A percentile compares a stretch with the other conserved stretches of the same genome.
These are phyloP conservation scores for Ceratocystis ficicola DNA, from an alignment of 2,329 filamentous ascomycete genomes.

Conservation along the genomic window DNA sequence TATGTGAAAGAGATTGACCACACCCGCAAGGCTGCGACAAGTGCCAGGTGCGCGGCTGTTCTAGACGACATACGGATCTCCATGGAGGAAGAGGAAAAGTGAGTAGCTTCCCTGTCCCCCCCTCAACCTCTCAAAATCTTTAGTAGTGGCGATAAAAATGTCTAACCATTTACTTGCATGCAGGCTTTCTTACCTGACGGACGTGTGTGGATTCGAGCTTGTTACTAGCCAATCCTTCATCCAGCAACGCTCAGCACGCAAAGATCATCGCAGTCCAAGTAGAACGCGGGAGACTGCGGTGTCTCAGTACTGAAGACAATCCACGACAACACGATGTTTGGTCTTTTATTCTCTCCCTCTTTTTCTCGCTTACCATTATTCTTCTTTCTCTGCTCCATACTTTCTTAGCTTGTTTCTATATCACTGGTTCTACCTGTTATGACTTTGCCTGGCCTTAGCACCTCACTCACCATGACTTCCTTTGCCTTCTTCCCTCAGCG, in stretches of 20 bases:
- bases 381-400: background rate
- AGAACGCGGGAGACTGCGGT: conserved; percentile 21
- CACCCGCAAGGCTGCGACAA: conserved; percentile 50
- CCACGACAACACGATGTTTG: background rate
- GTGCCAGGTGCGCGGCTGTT: conserved; percentile 61
- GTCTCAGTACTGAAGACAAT: conserved; percentile 8
- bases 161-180: background rate
- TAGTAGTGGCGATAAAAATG: background rate
- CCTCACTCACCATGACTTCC: background rate
- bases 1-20: conserved; percentile 71
- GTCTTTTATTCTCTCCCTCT: background rate
- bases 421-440: background rate
- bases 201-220: conserved; percentile 43
- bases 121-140: background rate
- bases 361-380: background rate
- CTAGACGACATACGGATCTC: conserved; percentile 61
- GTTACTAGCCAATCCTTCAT: conserved; percentile 39
- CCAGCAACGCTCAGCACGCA: conserved; percentile 28
- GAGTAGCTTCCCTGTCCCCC: conserved; percentile 32
- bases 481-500: background rate
- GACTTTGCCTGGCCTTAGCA: background rate
- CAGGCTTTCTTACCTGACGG: conserved; percentile 41
- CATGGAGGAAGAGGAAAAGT: conserved; percentile 66
- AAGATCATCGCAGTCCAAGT: conserved; percentile 21
- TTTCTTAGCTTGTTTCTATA: conserved; percentile 2